These are phyloP conservation scores for Chaetothyriales sp. DNA, from an alignment of 2,329 filamentous ascomycete genomes.

Conservation along the genomic window DNA sequence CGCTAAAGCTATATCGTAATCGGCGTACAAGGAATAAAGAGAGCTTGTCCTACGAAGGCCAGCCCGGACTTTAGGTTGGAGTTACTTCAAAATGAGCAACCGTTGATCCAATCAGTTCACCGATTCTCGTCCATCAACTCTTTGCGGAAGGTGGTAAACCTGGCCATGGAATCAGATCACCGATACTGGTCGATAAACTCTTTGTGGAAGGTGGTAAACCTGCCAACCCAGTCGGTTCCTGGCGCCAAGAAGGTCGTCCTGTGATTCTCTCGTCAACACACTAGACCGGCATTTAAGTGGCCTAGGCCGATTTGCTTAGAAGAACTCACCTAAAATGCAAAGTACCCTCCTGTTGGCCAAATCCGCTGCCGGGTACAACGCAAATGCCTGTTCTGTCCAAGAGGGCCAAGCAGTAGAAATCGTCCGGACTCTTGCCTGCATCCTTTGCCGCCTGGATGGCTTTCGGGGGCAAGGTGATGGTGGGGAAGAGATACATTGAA, in stretches of 20 bases:
- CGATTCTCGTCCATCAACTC: conserved; percentile 42
- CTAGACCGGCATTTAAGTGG: neutral
- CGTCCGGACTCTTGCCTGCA: conserved; percentile 65
- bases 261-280: neutral
- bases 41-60: neutral
- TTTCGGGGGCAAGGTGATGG: conserved; percentile 64
- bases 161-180: conserved; percentile 48
- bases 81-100: neutral
- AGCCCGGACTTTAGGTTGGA: neutral
- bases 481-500: conserved; percentile 98
- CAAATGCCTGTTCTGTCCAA: conserved; percentile 92
- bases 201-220: conserved; percentile 79
- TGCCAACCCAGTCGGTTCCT: conserved; percentile 84
- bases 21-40: neutral
- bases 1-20: too few species aligned
- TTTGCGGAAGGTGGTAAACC: conserved; percentile 75
- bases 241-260: conserved; percentile 93
- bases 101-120: conserved; percentile 3
- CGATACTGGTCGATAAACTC: conserved; percentile 76
- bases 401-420: conserved; percentile 85
- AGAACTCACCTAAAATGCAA: conserved; percentile 53
- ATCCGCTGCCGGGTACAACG: conserved; percentile 81
- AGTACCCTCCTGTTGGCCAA: conserved; percentile 83
- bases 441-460: conserved; percentile 62
- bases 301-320: neutral